Evolutionary conservation across 2,329 filamentous ascomycete genomes (phyloP), one percentile per base, ranked within the genome.

Genomic region (Cucurbitaria berberidis): DNA sequence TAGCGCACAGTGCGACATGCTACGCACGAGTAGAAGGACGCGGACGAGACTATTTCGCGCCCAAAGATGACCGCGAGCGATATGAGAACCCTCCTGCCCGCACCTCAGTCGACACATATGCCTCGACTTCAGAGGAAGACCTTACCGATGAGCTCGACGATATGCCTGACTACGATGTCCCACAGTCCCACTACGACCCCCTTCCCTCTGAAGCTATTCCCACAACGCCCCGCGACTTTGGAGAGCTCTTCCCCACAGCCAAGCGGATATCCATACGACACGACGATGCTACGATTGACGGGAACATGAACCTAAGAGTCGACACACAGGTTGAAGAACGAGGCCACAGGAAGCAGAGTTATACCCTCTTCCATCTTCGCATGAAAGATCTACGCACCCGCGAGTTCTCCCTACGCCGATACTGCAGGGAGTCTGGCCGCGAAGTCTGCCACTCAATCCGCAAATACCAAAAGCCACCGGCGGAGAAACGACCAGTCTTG

Each of bases 241-340:
- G 87, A 22, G 83, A 87, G 48, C 84, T 96, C 47, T 99, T 97
- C 74, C 93, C 95, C 10, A 96, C 93, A 8, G 84, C 88, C 62
- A 86, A 91, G 72, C 85, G 90, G 50, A 79, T 98, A 46, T 85
- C 86, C 30, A 91, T 99, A 68, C 86, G 89, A 24, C 93, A 98
- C 72, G 95, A 98, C 72, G 91, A 97, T 75, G 86, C 90, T 43
- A 95, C 92, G 0, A 77, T 88, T 3, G 93, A 99, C 72, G 93
- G 93, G 30, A 96, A 97, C 80, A 96, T 97, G 91, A 98, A 98
- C 72, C 82, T 99, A 51, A 88, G 93, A 27, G 83, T 98, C 53
- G 93, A 96, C 72, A 93, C 91, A 5, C 81, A 89, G 58, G 84
- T 90, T 40, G 76, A 79, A 22, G 77, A 80, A 22, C 82, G 83